Base-by-base conservation (phyloP, 2,329 filamentous ascomycete species). In the Cadophora luteo-olivacea region DNA sequence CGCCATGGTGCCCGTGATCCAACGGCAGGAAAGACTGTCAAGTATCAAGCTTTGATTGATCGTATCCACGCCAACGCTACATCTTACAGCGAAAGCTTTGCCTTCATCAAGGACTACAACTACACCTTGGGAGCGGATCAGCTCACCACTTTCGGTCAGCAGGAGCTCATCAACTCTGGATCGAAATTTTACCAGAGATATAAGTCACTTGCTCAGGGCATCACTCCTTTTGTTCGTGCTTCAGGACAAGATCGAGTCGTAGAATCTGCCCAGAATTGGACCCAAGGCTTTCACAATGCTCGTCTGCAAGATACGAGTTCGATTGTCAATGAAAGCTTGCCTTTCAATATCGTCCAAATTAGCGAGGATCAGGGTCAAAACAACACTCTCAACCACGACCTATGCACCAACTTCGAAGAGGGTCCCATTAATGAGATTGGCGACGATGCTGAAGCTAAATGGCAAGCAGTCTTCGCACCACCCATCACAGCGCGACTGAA, bases 1-100 rank as follows among this genome's bases (percentile, higher is more conserved):
- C 89, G 94, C 2, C 94, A 97, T 78, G 94, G 94, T 60, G 92
- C 92, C 48, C 87, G 94, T 64, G 91, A 93, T 77, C 94, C 94
- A 0, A 97, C 94, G 0, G 76, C 81, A 12, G 82, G 82, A 72
- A 97, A 94, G 82, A 87, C 89, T 0, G 77, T 78, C 12, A 77
- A 79, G 7, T 97, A 97, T 80, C 84, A 83, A 49, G 79, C 82
- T 5, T 84, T 92, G 9, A 83, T 97, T 64, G 78, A 84, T 33
- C 86, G 86, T 60, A 91, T 97, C 69, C 89, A 94, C 69, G 78
- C 78, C 55, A 78, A 75, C 48, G 83, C 83, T 11, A 84, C 83
- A 1, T 79, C 79, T 0, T 95, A 92, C 76, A 85, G 85, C 8
- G 82, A 83, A 41, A 84, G 86, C 32, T 93, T 89, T 75, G 84